Evolutionary conservation across 208 protist genomes (phyloP).

Genomic region (Novymonas esmeraldas): DNA sequence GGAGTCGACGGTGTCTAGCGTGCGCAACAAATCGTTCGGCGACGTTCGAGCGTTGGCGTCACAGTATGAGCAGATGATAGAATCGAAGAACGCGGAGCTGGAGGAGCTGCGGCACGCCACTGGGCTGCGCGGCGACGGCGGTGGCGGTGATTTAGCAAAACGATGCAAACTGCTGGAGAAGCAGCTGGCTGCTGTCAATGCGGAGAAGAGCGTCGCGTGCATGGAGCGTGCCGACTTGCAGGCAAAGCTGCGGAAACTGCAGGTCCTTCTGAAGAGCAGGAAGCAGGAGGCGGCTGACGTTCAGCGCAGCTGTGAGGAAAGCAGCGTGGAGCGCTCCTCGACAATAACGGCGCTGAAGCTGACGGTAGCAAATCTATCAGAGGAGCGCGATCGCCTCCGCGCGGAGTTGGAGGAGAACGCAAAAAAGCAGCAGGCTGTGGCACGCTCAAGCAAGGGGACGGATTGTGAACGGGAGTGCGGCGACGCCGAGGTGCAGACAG

Average conservation of each 20-base stretch:
- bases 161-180: slow-evolving; percentile 71
- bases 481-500: slow-evolving; percentile 22
- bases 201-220: slow-evolving; percentile 62
- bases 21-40: slow-evolving; percentile 34
- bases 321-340: slow-evolving; percentile 10
- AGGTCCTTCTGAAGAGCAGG: slow-evolving; percentile 45
- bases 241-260: slow-evolving; percentile 56
- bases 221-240: slow-evolving; percentile 64
- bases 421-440: slow-evolving; percentile 2
- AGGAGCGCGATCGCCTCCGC: slow-evolving; percentile 12
- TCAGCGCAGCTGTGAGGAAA: slow-evolving; percentile 24
- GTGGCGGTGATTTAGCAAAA: slow-evolving; percentile 49
- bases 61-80: slow-evolving; percentile 58
- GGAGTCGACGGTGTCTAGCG: slow-evolving; percentile 40
- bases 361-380: slow-evolving; percentile 18
- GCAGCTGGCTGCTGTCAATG: slow-evolving; percentile 64
- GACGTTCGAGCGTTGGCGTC: slow-evolving; percentile 30
- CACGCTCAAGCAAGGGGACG: neutral
- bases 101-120: slow-evolving; percentile 25
- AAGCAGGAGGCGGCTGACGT: slow-evolving; percentile 41
- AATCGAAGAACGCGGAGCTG: slow-evolving; percentile 55
- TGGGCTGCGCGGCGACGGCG: slow-evolving; percentile 28
- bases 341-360: slow-evolving; percentile 24
- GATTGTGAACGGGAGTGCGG: neutral
- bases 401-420: neutral